Percentiles rank a stretch among this genome's conserved stretches.
These are phyloP conservation scores for Tylopilus intermedius DNA, from an alignment of 768 basidiomycete species.

Conservation along the genomic window DNA sequence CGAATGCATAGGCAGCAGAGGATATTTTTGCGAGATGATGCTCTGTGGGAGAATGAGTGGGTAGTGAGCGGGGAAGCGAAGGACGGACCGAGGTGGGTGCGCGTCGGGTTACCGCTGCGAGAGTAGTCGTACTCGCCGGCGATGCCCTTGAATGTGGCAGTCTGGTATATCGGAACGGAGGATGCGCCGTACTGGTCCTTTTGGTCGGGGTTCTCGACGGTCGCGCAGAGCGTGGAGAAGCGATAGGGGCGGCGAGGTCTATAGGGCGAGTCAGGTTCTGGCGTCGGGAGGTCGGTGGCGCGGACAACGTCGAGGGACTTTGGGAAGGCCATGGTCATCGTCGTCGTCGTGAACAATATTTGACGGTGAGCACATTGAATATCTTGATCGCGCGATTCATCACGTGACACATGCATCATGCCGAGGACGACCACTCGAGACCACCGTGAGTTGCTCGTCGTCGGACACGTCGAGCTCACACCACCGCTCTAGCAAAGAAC, in stretches of 20 bases:
- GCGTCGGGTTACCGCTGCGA: slow-evolving; percentile 93
- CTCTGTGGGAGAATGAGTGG: slow-evolving; percentile 45
- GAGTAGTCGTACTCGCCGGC: slow-evolving; percentile 89
- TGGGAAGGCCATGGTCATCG: slow-evolving; percentile 11
- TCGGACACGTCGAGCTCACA: slow-evolving; percentile 9
- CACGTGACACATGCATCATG: slow-evolving; percentile 22
- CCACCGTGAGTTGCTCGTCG: slow-evolving; percentile 31
- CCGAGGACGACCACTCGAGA: slow-evolving; percentile 20
- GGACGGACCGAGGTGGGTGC: slow-evolving; percentile 82
- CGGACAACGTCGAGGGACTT: slow-evolving; percentile 6
- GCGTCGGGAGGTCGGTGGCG: slow-evolving; percentile 64
- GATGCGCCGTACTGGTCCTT: slow-evolving; percentile 96
- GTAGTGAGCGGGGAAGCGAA: neutral
- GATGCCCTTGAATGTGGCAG: slow-evolving; percentile 95
- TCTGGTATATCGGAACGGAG: slow-evolving; percentile 96
- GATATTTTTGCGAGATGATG: slow-evolving; percentile 98
- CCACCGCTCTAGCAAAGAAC: slow-evolving; percentile 6
- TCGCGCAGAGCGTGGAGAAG: slow-evolving; percentile 89
- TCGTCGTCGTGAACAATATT: neutral
- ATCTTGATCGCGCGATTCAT: slow-evolving; percentile 13
- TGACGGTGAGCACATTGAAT: neutral
- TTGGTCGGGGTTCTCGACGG: slow-evolving; percentile 84
- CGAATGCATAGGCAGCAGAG: slow-evolving; percentile 82
- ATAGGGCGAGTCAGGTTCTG: slow-evolving; percentile 74
- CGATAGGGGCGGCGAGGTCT: slow-evolving; percentile 68